phyloP scores from a whole-genome alignment of 352 stramenopile genomes.

The Blastocystis sp. region DNA sequence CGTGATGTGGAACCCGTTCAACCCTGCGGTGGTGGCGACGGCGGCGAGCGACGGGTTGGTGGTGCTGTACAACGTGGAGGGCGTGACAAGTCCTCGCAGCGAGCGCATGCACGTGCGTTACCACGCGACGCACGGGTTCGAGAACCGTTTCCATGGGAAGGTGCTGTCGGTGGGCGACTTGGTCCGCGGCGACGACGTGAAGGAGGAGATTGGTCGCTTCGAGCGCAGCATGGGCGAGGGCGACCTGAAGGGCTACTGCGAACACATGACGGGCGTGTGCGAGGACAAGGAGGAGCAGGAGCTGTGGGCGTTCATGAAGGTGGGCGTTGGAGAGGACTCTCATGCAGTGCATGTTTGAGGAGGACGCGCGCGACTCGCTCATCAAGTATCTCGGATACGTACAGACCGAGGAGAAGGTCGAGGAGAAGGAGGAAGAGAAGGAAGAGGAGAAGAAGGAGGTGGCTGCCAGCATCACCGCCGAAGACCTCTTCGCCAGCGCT shows the following conservation, averaged over 20 bases:
- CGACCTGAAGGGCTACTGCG: conserved; percentile 81
- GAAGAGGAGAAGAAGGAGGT: neutral
- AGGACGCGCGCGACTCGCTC: conserved; percentile 55
- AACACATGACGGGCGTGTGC: conserved; percentile 71
- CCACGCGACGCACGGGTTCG: conserved; percentile 78
- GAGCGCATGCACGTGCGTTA: no score
- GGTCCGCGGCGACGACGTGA: conserved; percentile 70
- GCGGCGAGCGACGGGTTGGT: conserved; percentile 61
- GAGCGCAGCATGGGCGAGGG: conserved; percentile 76
- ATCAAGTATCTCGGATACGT: conserved; percentile 57
- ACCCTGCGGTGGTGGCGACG: conserved; percentile 67
- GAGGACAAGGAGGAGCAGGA: conserved; percentile 67
- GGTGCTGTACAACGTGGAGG: neutral
- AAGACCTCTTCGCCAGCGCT: conserved; percentile 30
- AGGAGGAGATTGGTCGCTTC: conserved; percentile 74
- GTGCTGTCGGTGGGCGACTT: conserved; percentile 72
- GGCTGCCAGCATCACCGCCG: neutral
- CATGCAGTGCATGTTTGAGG: conserved; percentile 59
- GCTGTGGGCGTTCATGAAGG: conserved; percentile 81
- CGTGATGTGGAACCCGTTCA: conserved; percentile 9
- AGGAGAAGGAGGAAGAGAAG: neutral
- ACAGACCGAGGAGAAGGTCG: neutral
- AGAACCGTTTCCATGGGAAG: conserved; percentile 73
- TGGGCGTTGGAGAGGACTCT: conserved; percentile 56
- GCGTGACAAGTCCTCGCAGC: conserved; percentile 61